These are phyloP conservation scores for Termitomyces sp. DNA, from an alignment of 768 basidiomycete species.

Conservation along the genomic window DNA sequence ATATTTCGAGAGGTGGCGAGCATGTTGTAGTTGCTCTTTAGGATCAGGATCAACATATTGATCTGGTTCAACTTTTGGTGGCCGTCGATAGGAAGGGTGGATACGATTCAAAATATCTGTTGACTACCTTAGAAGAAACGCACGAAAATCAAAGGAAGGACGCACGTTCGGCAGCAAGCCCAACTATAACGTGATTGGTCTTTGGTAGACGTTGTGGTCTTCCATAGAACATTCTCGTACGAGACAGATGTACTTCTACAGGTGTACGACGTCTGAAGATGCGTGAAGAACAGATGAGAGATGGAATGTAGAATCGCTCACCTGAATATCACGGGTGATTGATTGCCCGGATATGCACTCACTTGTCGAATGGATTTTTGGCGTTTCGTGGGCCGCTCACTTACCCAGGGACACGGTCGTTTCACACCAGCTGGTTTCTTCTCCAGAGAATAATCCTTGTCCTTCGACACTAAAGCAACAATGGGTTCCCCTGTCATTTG, in stretches of 20 bases:
- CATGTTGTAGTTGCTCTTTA: constrained; percentile 42
- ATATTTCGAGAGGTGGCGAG: constrained; percentile 73
- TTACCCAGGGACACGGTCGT: constrained; percentile 11
- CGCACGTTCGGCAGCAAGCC: constrained; percentile 69
- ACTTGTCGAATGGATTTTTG: constrained; percentile 15
- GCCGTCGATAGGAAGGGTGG: constrained; percentile 37
- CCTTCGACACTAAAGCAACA: constrained; percentile 22
- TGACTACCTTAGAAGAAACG: neutral
- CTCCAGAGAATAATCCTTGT: neutral
- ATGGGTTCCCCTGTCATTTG: constrained; percentile 80
- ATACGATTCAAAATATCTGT: constrained; percentile 69
- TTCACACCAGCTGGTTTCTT: constrained; percentile 8
- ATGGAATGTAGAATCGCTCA: neutral
- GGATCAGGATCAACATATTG: constrained; percentile 42
- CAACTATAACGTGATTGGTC: constrained; percentile 50
- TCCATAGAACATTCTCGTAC: constrained; percentile 66
- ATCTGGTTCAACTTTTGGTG: constrained; percentile 21
- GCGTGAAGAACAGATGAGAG: neutral
- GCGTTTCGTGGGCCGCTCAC: constrained; percentile 27
- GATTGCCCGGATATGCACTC: neutral
- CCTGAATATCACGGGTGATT: neutral
- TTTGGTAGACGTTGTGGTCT: constrained; percentile 52
- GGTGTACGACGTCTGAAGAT: constrained; percentile 35
- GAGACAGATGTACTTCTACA: constrained; percentile 48
- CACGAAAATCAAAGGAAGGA: neutral